phyloP scores from a whole-genome alignment of 129 eudicot species.

The Gnaphalium uliginosum region DNA sequence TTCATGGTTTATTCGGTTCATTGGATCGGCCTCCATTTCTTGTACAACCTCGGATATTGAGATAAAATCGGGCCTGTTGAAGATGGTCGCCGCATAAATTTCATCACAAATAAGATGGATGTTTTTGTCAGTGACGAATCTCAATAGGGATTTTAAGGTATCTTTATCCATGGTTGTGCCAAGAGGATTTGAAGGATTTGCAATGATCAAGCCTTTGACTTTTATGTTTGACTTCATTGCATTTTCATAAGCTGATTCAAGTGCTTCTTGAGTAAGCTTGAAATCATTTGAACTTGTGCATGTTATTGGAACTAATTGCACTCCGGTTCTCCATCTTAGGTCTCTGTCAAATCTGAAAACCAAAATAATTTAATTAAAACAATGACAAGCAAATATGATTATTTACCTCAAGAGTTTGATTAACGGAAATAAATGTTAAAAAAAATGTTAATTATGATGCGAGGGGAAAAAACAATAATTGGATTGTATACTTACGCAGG shows the following conservation, averaged over 20 bases:
- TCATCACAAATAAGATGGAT: constrained; percentile 86
- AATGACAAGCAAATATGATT: not conserved
- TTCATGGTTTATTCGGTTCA: constrained; percentile 27
- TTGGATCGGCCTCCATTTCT: constrained; percentile 45
- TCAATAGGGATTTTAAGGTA: constrained; percentile 45
- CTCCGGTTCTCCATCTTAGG: constrained; percentile 83
- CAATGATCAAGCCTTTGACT: constrained; percentile 68
- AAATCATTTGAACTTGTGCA: constrained; percentile 73
- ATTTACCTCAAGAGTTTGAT: not conserved
- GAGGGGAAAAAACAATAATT: too few species aligned
- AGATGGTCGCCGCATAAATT: constrained; percentile 66
- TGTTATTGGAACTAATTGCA: constrained; percentile 51
- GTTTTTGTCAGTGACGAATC: constrained; percentile 48
- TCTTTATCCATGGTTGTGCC: constrained; percentile 62
- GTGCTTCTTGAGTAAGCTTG: constrained; percentile 54
- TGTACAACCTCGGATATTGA: constrained; percentile 57
- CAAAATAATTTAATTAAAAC: not conserved
- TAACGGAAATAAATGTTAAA: not conserved
- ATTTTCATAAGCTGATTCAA: constrained; percentile 50
- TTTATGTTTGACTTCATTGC: constrained; percentile 53
- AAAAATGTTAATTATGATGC: too few species aligned
- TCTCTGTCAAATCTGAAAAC: constrained; percentile 73
- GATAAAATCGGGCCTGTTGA: constrained; percentile 42
- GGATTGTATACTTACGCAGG: constrained; percentile 75
- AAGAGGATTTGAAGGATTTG: constrained; percentile 85